Evolutionary conservation across 2,329 filamentous ascomycete genomes (phyloP), one percentile per base, ranked within the genome.

Genomic region (Fusarium torulosum): DNA sequence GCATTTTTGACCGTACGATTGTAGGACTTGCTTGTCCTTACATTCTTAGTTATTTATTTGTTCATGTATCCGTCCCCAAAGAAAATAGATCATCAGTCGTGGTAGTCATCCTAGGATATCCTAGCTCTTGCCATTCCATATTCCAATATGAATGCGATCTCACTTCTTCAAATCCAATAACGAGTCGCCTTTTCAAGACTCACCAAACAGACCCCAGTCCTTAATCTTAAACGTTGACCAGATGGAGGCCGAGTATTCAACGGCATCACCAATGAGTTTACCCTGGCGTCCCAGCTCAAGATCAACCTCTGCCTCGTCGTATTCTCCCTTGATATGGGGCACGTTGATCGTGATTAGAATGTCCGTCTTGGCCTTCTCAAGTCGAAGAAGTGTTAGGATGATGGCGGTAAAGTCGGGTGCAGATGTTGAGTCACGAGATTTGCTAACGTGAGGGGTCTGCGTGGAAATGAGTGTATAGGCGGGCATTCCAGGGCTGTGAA

Each of bases 321-420:
- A 93, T 77, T 91, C 88, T 65, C 90, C 90, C 71, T 87, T 85
- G 70, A 93, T 90, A 75, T 96, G 91, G 27, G 94, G 95, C 46
- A 97, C 91, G 79, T 97, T 97, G 75, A 97, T 88, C 40, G 92
- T 92, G 65, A 97, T 88, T 45, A 97, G 82, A 38, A 98, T 81
- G 78, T 98, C 95, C 2, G 94, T 95, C 58, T 83, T 84, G 75
- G 94, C 85, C 72, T 87, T 85, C 78, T 90, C 90, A 45, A 98
- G 83, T 17, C 95, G 86, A 57, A 97, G 81, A 40, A 97, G 83
- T 17, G 93, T 88, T 68, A 97, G 84, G 69, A 94, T 87, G 61
- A 96, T 90, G 41, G 88, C 91, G 9, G 92, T 92, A 77, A 91
- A 91, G 74, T 89, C 85, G 44, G 80, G 85, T 21, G 79, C 81